Base-by-base conservation (phyloP, 129 eudicot species). In the Ambrosia artemisiifolia region DNA sequence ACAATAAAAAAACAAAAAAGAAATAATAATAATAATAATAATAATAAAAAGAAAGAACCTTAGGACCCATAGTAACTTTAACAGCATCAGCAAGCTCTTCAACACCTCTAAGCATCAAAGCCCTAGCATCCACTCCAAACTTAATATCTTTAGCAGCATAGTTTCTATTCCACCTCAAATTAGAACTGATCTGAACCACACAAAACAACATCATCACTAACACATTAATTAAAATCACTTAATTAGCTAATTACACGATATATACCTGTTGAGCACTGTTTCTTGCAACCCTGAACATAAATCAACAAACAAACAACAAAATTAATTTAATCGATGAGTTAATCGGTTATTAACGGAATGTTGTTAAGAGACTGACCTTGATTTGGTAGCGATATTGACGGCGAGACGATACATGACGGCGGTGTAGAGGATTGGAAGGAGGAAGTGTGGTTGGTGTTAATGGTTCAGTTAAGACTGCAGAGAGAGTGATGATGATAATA, bases 61-160 rank as follows among this genome's bases (percentile, higher is more conserved):
- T 89, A 2, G 95, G 98, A 2, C 97, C 97, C 96, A 92, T 88
- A 0, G 97, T 92, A 20, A 92, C 91, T 88, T 82, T 88, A 28
- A 93, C 98, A 7, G 98, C 98, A 84, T 89, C 96, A n/a, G 98
- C 96, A 33, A 93, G 95, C 80, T 87, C 92, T 70, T 93, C 95
- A 3, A 93, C 91, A 61, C 99, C 99, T 55, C 78, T 85, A 16
- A 95, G 96, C 99, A 95, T 95, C 83, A 79, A 71, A 7, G 90
- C 97, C 43, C 99, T 84, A 1, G 97, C 97, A 32, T 88, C 99
- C 49, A 88, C 94, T 7, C 99, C 99, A 74, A 95, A 95, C 56
- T 42, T 86, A 19, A 95, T 87, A 3, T 90, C 97, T 67, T 95
- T 95, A 0, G 99, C 99, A 0, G 97, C 99, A 75, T 90, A 94